These are phyloP conservation scores for Blastobotrys petasosporus DNA, from an alignment of 1,139 yeast genomes.

Conservation along the genomic window DNA sequence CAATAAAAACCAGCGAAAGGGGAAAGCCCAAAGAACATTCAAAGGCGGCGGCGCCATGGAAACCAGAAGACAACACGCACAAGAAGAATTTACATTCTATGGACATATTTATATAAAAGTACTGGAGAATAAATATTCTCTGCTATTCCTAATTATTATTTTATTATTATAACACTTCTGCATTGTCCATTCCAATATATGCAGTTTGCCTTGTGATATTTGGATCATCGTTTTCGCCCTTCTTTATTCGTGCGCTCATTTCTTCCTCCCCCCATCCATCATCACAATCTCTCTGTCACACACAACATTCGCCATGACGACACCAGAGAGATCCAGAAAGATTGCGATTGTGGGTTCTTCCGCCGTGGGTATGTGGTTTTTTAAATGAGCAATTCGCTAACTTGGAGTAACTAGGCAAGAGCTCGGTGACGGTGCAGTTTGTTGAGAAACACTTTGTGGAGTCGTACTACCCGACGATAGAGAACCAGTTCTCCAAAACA, in stretches of 20 bases:
- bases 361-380: conserved; percentile 49
- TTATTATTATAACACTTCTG: too few species aligned
- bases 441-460: conserved; percentile 88
- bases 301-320: conserved; percentile 14
- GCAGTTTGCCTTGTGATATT: background rate
- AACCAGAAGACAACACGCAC: too few species aligned
- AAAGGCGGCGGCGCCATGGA: too few species aligned
- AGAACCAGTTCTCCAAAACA: conserved; percentile 75
- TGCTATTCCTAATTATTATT: background rate
- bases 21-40: too few species aligned
- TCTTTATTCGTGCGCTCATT: too few species aligned
- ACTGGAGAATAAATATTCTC: too few species aligned
- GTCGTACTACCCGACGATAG: conserved; percentile 87
- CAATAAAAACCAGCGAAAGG: too few species aligned
- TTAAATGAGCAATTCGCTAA: background rate
- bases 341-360: conserved; percentile 86
- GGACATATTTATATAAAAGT: too few species aligned
- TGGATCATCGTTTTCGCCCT: too few species aligned
- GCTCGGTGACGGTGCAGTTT: conserved; percentile 78
- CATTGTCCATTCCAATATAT: background rate
- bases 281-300: too few species aligned
- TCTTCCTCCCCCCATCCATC: too few species aligned
- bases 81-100: too few species aligned
- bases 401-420: conserved; percentile 42
- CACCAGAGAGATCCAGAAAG: conserved; percentile 52